Percentiles rank a stretch among this genome's conserved stretches.
Conservation (phyloP, 2,329 filamentous ascomycete species). For the Trichoderma pleuroti region DNA sequence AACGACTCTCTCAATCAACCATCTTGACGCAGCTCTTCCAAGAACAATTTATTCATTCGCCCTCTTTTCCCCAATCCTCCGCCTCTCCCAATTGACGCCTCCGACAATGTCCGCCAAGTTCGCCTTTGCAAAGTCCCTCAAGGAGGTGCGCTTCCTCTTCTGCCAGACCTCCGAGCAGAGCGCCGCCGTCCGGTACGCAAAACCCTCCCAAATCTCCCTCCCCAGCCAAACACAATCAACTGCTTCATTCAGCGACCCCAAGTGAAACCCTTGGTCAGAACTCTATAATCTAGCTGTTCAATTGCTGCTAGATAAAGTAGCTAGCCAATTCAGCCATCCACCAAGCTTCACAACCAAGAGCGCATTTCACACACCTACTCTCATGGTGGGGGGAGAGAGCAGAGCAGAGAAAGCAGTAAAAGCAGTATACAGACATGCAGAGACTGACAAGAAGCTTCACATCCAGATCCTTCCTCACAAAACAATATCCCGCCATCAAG, state of each 20-base stretch:
- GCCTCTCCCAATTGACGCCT: neutral
- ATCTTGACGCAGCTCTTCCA: neutral
- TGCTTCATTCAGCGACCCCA: neutral
- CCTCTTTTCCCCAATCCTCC: no score
- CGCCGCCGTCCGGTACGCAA: conserved; percentile 73
- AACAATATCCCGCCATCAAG: conserved; percentile 98
- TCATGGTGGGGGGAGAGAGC: neutral
- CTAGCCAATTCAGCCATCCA: neutral
- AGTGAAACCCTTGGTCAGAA: neutral
- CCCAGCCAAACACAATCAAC: neutral
- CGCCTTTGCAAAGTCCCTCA: conserved; percentile 81
- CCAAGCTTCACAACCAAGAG: neutral
- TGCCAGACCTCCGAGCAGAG: conserved; percentile 93
- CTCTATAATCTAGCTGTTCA: neutral
- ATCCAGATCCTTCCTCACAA: conserved; percentile 79
- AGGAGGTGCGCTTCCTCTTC: conserved; percentile 95
- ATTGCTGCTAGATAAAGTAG: neutral
- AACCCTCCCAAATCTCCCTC: neutral
- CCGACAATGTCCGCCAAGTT: conserved; percentile 82
- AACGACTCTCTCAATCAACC: neutral
- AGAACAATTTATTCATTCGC: neutral
- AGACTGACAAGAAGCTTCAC: conserved; percentile 21
- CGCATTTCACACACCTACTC: neutral
- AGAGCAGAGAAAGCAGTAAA: neutral
- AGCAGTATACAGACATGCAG: neutral